These are phyloP conservation scores for Aurantiochytrium sp. DNA, from an alignment of 108 stramenopile genomes.

Conservation along the genomic window DNA sequence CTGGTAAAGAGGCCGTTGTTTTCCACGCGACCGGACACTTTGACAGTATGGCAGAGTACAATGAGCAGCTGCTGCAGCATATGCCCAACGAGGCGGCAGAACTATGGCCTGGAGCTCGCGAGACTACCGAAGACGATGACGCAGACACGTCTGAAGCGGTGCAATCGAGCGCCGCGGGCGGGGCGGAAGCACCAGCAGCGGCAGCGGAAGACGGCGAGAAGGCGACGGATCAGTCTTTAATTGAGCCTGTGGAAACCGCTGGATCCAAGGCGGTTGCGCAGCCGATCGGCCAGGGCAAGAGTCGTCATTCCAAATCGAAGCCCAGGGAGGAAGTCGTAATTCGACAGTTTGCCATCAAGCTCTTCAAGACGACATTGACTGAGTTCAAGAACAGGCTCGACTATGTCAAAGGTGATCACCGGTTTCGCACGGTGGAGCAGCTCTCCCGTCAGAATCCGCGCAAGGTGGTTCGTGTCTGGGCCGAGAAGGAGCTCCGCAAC, in stretches of 20 bases:
- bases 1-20: constrained; percentile 47
- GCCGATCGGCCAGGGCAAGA: not conserved
- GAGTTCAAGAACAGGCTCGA: constrained; percentile 40
- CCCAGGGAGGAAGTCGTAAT: not conserved
- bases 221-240: not conserved
- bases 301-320: not conserved
- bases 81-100: not conserved
- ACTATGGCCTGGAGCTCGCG: not conserved
- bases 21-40: constrained; percentile 30
- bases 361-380: constrained; percentile 47
- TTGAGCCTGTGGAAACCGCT: no score
- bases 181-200: no score
- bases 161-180: no score
- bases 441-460: constrained; percentile 29
- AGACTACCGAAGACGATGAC: not conserved
- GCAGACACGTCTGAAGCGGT: not conserved
- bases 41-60: not conserved
- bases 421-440: not conserved
- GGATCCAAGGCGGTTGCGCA: no score
- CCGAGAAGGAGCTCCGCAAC: constrained; percentile 43
- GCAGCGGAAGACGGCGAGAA: not conserved
- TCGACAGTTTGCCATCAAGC: constrained; percentile 30
- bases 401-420: constrained; percentile 41
- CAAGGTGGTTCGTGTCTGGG: constrained; percentile 39
- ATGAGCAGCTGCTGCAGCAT: no score